Evolutionary conservation across 345 rosid species (phyloP), one percentile per base, ranked within the genome.

Genomic region (Salix udensis): DNA sequence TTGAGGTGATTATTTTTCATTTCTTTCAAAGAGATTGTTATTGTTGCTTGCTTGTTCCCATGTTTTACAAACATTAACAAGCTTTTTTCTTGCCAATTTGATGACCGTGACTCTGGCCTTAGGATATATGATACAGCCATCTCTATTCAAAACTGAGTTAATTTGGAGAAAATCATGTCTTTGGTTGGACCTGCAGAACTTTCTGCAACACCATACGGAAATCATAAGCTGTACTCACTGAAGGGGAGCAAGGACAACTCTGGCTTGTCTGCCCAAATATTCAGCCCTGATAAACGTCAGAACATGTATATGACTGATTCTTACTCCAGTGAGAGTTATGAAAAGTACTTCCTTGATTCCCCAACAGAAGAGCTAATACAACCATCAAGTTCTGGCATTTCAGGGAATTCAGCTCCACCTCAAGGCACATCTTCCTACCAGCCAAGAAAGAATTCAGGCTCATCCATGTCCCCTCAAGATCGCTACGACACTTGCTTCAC

Each of bases 291-390:
- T 72, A 89, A 86, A 71, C 90, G 66, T 68, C 91, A 82, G 79
- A 84, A 84, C 76, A 78, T 85, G 72, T 95, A 82, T 70, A 74
- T 82, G 60, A 74, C 88, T 9, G 89, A 88, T 85, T 87, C 94
- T 74, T 90, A 84, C 86, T 81, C 85, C 40, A 79, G 80, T 39
- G 92, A 93, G 86, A 90, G 88, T 82, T 92, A 89, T n/a, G 97
- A 91, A 78, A 90, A 91, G 83, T 93, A 89, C 83, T 88, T 95
- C 80, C 82, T 87, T 14, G 94, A 88, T 67, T 96, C 98, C 12
- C 96, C 94, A 19, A 76, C 81, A 0, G 92, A 88, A 53, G 99
- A 91, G 76, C 78, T 77, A 24, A 74, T 75, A 2, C 87, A 84
- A 5, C 88, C 92, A 67, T 77, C 91, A 36, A 86, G 86, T 71